Evolutionary conservation across 192 early-diverging fungal species (phyloP).

Genomic region (Coemansia sp.): DNA sequence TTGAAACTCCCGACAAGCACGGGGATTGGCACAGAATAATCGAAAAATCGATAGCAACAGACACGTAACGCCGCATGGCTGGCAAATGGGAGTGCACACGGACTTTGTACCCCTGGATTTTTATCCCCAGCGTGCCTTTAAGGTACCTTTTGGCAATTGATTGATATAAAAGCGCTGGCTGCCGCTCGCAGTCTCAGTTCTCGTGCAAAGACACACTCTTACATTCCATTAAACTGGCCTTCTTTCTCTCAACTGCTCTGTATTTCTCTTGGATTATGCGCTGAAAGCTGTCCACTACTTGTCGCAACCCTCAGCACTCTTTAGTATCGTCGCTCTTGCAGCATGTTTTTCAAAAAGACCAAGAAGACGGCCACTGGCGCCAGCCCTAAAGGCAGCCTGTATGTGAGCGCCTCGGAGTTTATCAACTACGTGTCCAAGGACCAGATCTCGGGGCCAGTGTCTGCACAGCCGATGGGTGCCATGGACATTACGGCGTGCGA

Average conservation of each 20-base stretch:
- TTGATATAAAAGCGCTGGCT: constrained; percentile 3
- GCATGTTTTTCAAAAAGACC: constrained; percentile 42
- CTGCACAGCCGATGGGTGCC: constrained; percentile 48
- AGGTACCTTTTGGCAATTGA: neutral
- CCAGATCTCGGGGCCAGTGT: constrained; percentile 51
- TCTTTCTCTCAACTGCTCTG: neutral
- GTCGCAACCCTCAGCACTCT: neutral
- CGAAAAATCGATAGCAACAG: constrained; percentile 8
- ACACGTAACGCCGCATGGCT: neutral
- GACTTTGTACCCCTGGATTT: constrained; percentile 2
- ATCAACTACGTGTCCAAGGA: constrained; percentile 50
- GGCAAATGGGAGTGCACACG: neutral
- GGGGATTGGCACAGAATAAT: constrained; percentile 11
- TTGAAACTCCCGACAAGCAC: neutral
- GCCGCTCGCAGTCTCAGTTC: neutral
- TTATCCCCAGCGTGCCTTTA: neutral
- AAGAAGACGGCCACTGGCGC: constrained; percentile 20
- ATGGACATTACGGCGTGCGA: constrained; percentile 56
- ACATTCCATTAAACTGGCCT: neutral
- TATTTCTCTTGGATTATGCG: neutral
- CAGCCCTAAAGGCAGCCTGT: constrained; percentile 11
- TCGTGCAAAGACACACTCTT: neutral
- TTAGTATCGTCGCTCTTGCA: neutral
- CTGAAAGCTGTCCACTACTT: neutral
- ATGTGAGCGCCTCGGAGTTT: constrained; percentile 51